Conservation (phyloP, 176 grass and related monocot genomes). For the Triticum turgidum region DNA sequence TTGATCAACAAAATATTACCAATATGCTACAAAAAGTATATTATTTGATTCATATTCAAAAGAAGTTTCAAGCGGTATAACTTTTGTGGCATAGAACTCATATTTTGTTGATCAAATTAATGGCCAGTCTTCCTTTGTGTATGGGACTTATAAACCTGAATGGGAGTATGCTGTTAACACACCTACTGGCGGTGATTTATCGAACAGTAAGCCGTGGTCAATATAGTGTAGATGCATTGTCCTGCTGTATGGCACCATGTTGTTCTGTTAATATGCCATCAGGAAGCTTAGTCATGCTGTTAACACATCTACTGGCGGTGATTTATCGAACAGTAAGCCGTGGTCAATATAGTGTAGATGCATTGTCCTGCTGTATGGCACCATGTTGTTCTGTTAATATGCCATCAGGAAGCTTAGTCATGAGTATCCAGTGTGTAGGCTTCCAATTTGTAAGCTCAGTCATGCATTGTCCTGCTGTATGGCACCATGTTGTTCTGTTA, state of each 20-base stretch:
- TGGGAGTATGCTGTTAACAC: neutral
- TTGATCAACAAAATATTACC: neutral
- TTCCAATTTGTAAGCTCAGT: neutral
- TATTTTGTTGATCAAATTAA: neutral
- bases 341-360: slow-evolving; percentile 25
- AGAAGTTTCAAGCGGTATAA: neutral
- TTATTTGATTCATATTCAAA: neutral
- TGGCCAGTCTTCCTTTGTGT: neutral
- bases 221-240: slow-evolving; percentile 30
- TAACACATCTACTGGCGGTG: neutral
- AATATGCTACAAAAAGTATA: neutral
- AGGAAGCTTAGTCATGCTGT: neutral
- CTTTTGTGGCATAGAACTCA: neutral
- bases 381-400: neutral
- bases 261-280: slow-evolving; percentile 4
- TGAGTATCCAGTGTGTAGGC: slow-evolving; percentile 13
- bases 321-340: neutral
- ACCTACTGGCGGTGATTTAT: slow-evolving; percentile 12
- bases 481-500: neutral
- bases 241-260: neutral
- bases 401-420: neutral
- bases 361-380: slow-evolving; percentile 15
- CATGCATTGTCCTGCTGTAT: slow-evolving; percentile 17
- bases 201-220: neutral
- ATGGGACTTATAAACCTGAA: neutral